Evolutionary conservation across 1,139 yeast species (phyloP), one percentile per base, ranked within the genome.

Genomic region (Yamadazyma spencermartinsiae): DNA sequence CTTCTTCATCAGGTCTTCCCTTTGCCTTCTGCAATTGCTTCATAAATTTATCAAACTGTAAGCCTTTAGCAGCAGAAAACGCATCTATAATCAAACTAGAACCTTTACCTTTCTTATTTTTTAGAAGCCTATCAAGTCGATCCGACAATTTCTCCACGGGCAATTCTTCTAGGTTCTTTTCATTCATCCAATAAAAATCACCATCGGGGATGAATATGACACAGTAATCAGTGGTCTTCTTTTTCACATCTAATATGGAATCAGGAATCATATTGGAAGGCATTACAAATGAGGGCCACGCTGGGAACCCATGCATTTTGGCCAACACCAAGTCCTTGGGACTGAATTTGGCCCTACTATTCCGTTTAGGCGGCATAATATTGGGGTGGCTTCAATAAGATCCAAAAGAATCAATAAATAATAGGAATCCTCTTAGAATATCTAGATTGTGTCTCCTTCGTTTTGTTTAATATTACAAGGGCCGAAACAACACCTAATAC

Each of bases 281-380:
- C 68, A 70, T 68, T 42, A 72, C 69, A 44, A 70, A 72, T 13
- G 74, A 68, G 9, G 77, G 77, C 77, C 77, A 72, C 21, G 73
- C 71, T 1, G 75, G 72, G 48, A 65, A 72, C 33, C 76, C 73
- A 21, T 68, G 63, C 76, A 72, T 71, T 49, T 72, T 72, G 39
- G 76, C 74, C 45, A 68, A 55, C 10, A 72, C 76, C 51, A 68
- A 55, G 34, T 63, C 68, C 42, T 60, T 63, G 16, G 73, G 62
- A 29, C 55, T 52, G 40, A 65, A 61, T 30, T 46, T 43, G 26
- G 37, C 40, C 36, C 45, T 43, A 27, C 41, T 43, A 10, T 51
- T 35, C 38, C 46, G 55, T 45, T 54, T 61, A 31, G 65, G 66
- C 16, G 65, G 59, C 66, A 61, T 63, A 13, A 14, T 12, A n/a